Conservation (phyloP, 352 stramenopile species). For the Phytophthora chlamydospora region DNA sequence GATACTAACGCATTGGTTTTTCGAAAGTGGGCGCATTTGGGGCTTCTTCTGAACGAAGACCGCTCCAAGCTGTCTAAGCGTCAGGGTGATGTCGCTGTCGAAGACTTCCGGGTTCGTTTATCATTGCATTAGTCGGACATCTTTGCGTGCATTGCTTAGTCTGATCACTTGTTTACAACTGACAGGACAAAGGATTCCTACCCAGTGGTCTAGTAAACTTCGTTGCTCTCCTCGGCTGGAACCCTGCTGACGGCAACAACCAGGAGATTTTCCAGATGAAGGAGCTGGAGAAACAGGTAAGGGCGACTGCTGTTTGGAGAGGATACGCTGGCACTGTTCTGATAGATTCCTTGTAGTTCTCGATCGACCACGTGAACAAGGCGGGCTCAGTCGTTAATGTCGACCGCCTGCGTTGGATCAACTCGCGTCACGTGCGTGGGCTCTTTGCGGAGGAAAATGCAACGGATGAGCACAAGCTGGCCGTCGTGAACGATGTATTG, state of each 20-base stretch:
- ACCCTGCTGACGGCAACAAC: constrained; percentile 93
- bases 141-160: background rate
- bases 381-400: constrained; percentile 88
- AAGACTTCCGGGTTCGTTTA: constrained; percentile 93
- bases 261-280: constrained; percentile 97
- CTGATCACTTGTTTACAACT: background rate
- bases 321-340: background rate
- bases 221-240: constrained; percentile 97
- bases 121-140: background rate
- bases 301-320: constrained; percentile 1
- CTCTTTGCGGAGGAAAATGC: constrained; percentile 66
- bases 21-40: constrained; percentile 85
- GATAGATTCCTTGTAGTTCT: constrained; percentile 56
- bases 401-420: constrained; percentile 89
- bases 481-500: constrained; percentile 67
- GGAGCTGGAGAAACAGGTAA: constrained; percentile 84
- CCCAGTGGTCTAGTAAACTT: constrained; percentile 98
- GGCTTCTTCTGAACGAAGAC: constrained; percentile 97
- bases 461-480: constrained; percentile 44
- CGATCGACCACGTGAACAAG: constrained; percentile 89
- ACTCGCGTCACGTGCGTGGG: constrained; percentile 84
- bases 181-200: constrained; percentile 94
- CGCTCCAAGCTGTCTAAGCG: constrained; percentile 98
- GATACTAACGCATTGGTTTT: constrained; percentile 10
- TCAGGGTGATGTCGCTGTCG: constrained; percentile 96